Evolutionary conservation across 192 early-diverging fungal genomes (phyloP), one percentile per base, ranked within the genome.

Genomic region (Coemansia aciculifera): DNA sequence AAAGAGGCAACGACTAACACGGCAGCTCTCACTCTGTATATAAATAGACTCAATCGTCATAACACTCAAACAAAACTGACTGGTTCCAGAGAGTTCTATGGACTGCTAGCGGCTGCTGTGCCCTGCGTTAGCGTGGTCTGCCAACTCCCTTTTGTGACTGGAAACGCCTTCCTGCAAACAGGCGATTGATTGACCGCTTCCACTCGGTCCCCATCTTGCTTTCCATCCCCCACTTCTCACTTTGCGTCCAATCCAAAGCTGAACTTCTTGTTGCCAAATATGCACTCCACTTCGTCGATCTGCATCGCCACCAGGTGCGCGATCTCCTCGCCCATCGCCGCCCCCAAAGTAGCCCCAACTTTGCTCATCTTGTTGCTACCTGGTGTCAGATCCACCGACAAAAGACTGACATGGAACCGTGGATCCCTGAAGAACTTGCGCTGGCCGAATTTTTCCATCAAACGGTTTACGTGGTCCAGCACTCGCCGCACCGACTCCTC

Each of bases 321-420:
- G 67, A 81, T 73, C 70, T 69, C 69, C 70, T 80, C 78, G 21
- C 67, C 52, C 68, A 79, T 46, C 21, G 40, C 59, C 32, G 48
- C 36, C 74, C 71, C 78, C 78, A 75, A 72, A 64, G 13, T 27
- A 40, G 56, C 54, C 72, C 37, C 17, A 52, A 43, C 59, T 27
- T 39, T 68, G 65, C 40, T 48, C 31, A 37, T 42, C 57, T 34
- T 27, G 64, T 54, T 46, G 21, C 21, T 21, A 57, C 3, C 27
- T 27, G 29, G n/a, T 57, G 42, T 51, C 64, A 69, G 34, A 31
- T 74, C 72, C 23, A 62, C 61, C 3, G 65, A 62, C 62, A 69
- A 66, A 38, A 84, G 32, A 46, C 83, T 84, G 49, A 71, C 46
- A 43, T 84, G 83, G 67, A 80, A 74, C 72, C 68, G 77, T 39